phyloP scores from a whole-genome alignment of 1,139 yeast species.

The Yamadazyma dushanensis region DNA sequence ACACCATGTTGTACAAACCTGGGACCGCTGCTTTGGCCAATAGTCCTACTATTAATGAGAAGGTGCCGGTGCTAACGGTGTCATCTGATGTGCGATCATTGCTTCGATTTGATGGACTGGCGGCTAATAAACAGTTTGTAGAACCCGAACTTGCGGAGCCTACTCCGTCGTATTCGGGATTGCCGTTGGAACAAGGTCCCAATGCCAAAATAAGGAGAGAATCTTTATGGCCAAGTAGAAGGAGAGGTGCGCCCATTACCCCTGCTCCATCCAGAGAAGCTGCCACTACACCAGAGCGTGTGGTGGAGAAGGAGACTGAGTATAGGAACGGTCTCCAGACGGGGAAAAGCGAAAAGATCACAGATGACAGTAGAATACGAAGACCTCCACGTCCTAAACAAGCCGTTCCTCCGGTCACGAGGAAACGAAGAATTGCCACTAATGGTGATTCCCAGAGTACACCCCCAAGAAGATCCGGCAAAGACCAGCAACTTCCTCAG shows the following conservation, averaged over 20 bases:
- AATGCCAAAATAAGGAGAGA: slow-evolving; percentile 54
- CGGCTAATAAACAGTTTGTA: slow-evolving; percentile 25
- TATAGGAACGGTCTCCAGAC: slow-evolving; percentile 10
- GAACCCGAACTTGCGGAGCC: slow-evolving; percentile 63
- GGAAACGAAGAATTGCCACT: no score
- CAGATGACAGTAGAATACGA: slow-evolving; percentile 36
- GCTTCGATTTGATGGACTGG: slow-evolving; percentile 3
- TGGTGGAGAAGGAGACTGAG: slow-evolving; percentile 9
- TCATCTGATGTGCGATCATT: slow-evolving; percentile 3
- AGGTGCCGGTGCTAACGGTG: neutral
- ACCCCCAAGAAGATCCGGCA: no score
- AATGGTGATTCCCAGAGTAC: no score
- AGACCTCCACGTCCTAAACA: slow-evolving; percentile 18
- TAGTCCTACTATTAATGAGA: slow-evolving; percentile 11
- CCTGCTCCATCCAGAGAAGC: neutral
- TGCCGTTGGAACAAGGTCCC: slow-evolving; percentile 65
- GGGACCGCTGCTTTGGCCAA: slow-evolving; percentile 6
- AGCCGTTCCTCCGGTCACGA: no score
- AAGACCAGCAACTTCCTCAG: neutral
- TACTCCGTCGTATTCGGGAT: slow-evolving; percentile 59
- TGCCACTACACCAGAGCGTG: neutral
- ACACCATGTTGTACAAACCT: slow-evolving; percentile 11
- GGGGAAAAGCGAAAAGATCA: slow-evolving; percentile 26
- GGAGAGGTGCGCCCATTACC: slow-evolving; percentile 11
- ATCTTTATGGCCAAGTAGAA: slow-evolving; percentile 42